These are phyloP conservation scores for Volvox carteri DNA, from an alignment of 163 green algal genomes.

Conservation along the genomic window DNA sequence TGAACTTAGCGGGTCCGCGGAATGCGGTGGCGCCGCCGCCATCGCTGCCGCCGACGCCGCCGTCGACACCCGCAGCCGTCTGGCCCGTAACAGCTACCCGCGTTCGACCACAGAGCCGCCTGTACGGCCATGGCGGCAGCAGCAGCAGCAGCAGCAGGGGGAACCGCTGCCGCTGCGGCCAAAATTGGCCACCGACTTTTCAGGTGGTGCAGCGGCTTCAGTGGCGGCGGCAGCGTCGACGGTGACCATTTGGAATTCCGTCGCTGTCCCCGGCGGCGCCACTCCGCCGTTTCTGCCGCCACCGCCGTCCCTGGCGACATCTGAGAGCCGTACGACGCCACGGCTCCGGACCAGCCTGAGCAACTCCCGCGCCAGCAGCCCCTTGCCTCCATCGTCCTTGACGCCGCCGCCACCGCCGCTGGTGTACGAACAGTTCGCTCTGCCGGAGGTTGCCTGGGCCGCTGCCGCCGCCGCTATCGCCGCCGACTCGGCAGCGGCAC, in stretches of 20 bases:
- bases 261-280: not conserved
- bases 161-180: not conserved
- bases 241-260: too few species aligned
- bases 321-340: too few species aligned
- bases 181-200: not conserved
- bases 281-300: too few species aligned
- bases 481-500: not conserved
- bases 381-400: not conserved
- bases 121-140: not conserved
- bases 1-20: too few species aligned
- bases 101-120: too few species aligned
- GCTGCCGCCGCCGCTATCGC: not conserved
- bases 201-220: too few species aligned
- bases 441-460: not conserved
- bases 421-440: not conserved
- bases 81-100: too few species aligned
- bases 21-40: not conserved
- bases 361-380: not conserved
- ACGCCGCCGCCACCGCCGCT: too few species aligned
- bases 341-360: too few species aligned
- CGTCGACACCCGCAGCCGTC: too few species aligned
- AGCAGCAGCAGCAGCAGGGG: not conserved
- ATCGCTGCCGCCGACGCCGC: not conserved
- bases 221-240: not conserved
- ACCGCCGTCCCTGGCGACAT: too few species aligned